A percentile compares a stretch with the other conserved stretches of the same genome.
These are phyloP conservation scores for Diaporthe citri DNA, from an alignment of 2,329 filamentous ascomycete genomes.

Conservation along the genomic window DNA sequence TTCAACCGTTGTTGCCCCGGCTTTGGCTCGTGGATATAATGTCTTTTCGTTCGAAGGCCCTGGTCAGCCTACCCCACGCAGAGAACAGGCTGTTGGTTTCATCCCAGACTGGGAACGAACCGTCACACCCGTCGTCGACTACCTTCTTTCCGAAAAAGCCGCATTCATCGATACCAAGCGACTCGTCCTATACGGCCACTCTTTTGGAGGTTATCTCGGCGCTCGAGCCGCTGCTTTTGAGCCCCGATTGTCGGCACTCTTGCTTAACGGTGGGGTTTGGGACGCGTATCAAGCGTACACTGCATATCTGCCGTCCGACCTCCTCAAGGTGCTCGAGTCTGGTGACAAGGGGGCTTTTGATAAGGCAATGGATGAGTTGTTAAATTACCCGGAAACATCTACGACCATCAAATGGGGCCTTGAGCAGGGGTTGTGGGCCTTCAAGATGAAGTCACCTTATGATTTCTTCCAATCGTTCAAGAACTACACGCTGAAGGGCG, in stretches of 20 bases:
- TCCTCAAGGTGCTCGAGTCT: background rate
- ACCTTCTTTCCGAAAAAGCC: conserved; percentile 44
- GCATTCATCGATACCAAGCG: conserved; percentile 48
- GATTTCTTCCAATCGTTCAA: conserved; percentile 11
- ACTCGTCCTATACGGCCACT: conserved; percentile 55
- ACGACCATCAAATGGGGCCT: background rate
- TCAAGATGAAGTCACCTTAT: background rate
- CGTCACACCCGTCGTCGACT: conserved; percentile 56
- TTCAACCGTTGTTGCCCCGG: conserved; percentile 47
- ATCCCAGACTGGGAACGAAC: conserved; percentile 58
- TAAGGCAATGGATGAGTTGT: background rate
- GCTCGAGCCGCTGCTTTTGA: conserved; percentile 59
- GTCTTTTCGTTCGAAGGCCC: conserved; percentile 61
- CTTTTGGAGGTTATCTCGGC: conserved; percentile 56
- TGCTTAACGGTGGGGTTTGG: conserved; percentile 54
- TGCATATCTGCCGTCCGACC: background rate
- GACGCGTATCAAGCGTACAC: background rate
- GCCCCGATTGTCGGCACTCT: conserved; percentile 53
- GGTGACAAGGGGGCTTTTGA: background rate
- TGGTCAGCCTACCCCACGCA: conserved; percentile 56
- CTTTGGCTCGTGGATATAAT: conserved; percentile 56
- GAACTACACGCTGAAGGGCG: background rate
- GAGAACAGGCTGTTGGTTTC: conserved; percentile 57
- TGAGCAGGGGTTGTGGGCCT: conserved; percentile 7
- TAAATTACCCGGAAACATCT: background rate